Conservation (phyloP, 148 eudicot genomes). For the Rhododendron mucronatum region DNA sequence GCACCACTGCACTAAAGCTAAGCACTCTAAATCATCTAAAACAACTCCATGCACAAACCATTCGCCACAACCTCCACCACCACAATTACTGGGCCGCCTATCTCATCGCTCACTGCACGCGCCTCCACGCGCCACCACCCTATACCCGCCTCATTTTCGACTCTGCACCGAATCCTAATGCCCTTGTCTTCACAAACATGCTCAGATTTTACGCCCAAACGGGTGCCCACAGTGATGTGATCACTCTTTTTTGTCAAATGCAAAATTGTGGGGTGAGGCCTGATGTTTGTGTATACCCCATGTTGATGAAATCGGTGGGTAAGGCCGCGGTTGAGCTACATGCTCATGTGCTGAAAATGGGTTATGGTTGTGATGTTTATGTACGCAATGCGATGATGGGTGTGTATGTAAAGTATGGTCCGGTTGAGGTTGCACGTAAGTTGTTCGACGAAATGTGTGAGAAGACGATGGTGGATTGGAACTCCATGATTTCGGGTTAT, state of each 20-base stretch:
- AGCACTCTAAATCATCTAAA: slow-evolving; percentile 26
- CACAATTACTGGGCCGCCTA: slow-evolving; percentile 38
- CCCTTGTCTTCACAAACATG: slow-evolving; percentile 39
- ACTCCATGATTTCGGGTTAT: slow-evolving; percentile 62
- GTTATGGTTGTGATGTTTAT: slow-evolving; percentile 28
- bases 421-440: slow-evolving; percentile 40
- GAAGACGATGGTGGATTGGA: slow-evolving; percentile 52
- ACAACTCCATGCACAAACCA: slow-evolving; percentile 45
- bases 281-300: slow-evolving; percentile 45
- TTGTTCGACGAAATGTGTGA: slow-evolving; percentile 69
- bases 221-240: slow-evolving; percentile 29
- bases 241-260: slow-evolving; percentile 34
- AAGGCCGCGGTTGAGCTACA: slow-evolving; percentile 36
- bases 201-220: slow-evolving; percentile 33
- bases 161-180: slow-evolving; percentile 24
- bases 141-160: slow-evolving; percentile 38
- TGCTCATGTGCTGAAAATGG: slow-evolving; percentile 40
- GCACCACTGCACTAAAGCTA: slow-evolving; percentile 17
- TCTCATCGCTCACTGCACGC: slow-evolving; percentile 48
- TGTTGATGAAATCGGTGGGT: slow-evolving; percentile 53
- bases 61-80: slow-evolving; percentile 32
- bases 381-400: slow-evolving; percentile 43
- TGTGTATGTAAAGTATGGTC: slow-evolving; percentile 44
- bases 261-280: slow-evolving; percentile 20
- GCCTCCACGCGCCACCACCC: slow-evolving; percentile 36